Base-by-base conservation (phyloP, 1,284 basidiomycete species). In the Meira miltonrushii region DNA sequence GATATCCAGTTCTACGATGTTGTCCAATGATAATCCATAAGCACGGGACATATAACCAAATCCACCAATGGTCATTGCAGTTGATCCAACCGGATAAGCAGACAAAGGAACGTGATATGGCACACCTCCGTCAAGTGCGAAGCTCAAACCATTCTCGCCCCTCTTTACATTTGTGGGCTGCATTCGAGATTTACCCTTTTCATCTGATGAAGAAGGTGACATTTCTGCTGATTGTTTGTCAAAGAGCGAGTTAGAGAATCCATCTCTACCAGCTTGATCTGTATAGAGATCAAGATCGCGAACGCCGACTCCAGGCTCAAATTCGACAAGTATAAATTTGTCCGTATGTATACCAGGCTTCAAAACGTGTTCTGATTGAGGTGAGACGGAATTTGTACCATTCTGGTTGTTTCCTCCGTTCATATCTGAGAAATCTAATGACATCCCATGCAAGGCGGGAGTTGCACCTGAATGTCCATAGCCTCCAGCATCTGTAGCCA, bases 1-100 rank as follows among this genome's bases (percentile, higher is more conserved):
- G 38, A 77, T 55, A 54, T 74, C 68, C 1, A 74, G 69, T 51
- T 73, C 71, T 54, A 67, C 63, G 54, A 72, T 47, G 37, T 69
- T 65, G 62, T 73, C 71, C 13, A 73, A 55, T 41, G 71, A 73
- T 2, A 94, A 81, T 3, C 92, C 92, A 63, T 88, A 85, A 65
- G 90, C 81, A 53, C 92, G 83, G 48, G 88, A 86, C 44, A 92
- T 80, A 79, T 93, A 94, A 0, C 92, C 91, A 71, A 93, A 94
- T 0, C 92, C 92, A 12, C 88, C 90, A 2, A 89, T 84, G 60
- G 92, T 80, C 87, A 92, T 89, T 55, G 89, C 37, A 23, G 51
- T 68, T 44, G 89, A 87, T 15, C 88, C 88, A 2, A 84, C 85
- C 0, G 81, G 81, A 70, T 81, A 82, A 0, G 81, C 81, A 3